A percentile compares a stretch with the other conserved stretches of the same genome.
Evolutionary conservation across 2,329 filamentous ascomycete species (phyloP).

Genomic region (Neofusicoccum umdonicola): DNA sequence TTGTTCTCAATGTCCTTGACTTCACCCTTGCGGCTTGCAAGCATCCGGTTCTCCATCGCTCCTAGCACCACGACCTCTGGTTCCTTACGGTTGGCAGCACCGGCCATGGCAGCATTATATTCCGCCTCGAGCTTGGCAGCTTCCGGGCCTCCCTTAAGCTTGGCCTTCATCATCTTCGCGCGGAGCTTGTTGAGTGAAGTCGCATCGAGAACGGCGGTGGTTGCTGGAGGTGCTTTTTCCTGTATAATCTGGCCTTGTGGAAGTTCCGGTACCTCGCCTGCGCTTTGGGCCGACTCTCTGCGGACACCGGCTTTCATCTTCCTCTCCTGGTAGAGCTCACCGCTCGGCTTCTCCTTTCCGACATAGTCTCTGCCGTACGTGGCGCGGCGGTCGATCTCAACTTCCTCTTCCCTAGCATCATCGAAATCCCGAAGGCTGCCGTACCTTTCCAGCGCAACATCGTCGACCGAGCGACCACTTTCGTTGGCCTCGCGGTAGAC

Average conservation of each 20-base stretch:
- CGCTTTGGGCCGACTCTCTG: slow-evolving; percentile 23
- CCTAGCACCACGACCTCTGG: slow-evolving; percentile 75
- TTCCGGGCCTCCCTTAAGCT: slow-evolving; percentile 74
- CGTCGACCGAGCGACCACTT: slow-evolving; percentile 69
- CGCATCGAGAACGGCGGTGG: slow-evolving; percentile 62
- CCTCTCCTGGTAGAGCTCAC: slow-evolving; percentile 79
- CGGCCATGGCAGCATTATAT: slow-evolving; percentile 73
- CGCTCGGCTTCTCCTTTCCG: slow-evolving; percentile 80
- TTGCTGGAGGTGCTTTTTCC: slow-evolving; percentile 50
- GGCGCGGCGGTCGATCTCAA: slow-evolving; percentile 79
- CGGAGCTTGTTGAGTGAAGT: slow-evolving; percentile 85
- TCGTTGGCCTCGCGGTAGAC: slow-evolving; percentile 80
- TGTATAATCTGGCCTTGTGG: slow-evolving; percentile 59
- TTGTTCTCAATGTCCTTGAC: slow-evolving; percentile 76
- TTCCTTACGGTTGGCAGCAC: slow-evolving; percentile 52
- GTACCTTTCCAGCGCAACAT: slow-evolving; percentile 78
- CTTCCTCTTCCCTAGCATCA: slow-evolving; percentile 86
- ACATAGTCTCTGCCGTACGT: slow-evolving; percentile 84
- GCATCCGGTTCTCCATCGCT: slow-evolving; percentile 84
- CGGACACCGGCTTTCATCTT: slow-evolving; percentile 58
- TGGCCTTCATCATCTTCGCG: slow-evolving; percentile 94
- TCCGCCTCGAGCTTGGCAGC: slow-evolving; percentile 74
- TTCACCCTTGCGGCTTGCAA: slow-evolving; percentile 72
- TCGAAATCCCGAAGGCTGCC: slow-evolving; percentile 83
- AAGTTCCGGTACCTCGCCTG: slow-evolving; percentile 26